Evolutionary conservation across 768 basidiomycete genomes (phyloP).

Genomic region (Phaeotremella fagi): DNA sequence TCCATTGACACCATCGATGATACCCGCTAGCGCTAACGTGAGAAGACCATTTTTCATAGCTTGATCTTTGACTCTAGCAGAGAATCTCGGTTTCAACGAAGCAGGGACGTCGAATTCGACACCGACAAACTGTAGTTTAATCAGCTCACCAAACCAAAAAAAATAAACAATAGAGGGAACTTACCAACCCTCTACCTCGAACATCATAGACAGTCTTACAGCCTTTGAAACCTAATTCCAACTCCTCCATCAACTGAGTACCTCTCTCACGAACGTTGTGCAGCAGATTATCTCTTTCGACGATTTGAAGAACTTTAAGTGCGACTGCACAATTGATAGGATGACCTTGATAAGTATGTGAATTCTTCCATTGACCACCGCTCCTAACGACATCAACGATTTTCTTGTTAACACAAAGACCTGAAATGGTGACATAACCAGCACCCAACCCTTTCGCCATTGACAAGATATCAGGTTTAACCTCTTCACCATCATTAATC

Average conservation of each 20-base stretch:
- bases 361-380: constrained; percentile 21
- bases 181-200: constrained; percentile 22
- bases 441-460: constrained; percentile 24
- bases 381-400: constrained; percentile 10
- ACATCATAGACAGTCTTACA: constrained; percentile 12
- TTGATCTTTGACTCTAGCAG: constrained; percentile 15
- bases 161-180: background rate
- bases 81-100: constrained; percentile 10
- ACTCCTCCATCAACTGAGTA: constrained; percentile 8
- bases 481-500: constrained; percentile 17
- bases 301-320: constrained; percentile 18
- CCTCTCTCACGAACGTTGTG: constrained; percentile 17
- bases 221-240: constrained; percentile 5
- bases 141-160: background rate
- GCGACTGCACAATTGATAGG: constrained; percentile 22
- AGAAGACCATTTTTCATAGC: constrained; percentile 16
- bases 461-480: constrained; percentile 19
- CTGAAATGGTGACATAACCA: constrained; percentile 23
- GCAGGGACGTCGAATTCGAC: constrained; percentile 14
- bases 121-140: constrained; percentile 14
- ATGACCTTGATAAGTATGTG: constrained; percentile 27
- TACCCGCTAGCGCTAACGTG: constrained; percentile 10
- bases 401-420: constrained; percentile 10
- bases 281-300: constrained; percentile 18
- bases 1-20: constrained; percentile 18